phyloP scores from a whole-genome alignment of 2,329 filamentous ascomycete species.

The Fusarium miscanthi region DNA sequence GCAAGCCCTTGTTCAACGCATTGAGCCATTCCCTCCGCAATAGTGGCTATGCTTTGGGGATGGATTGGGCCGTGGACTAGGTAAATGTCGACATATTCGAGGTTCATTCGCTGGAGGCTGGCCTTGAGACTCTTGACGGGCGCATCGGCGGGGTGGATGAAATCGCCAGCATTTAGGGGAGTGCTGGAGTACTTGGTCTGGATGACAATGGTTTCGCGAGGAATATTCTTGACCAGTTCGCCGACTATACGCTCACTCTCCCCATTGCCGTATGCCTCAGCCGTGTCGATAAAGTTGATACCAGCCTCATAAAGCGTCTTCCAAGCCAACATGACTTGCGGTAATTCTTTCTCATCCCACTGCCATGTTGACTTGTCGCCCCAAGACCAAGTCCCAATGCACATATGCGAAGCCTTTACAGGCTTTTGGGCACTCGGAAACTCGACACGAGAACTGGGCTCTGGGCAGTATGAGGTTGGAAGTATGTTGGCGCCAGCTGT shows the following conservation, averaged over 20 bases:
- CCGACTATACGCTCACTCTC: conserved; percentile 16
- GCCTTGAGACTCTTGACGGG: conserved; percentile 13
- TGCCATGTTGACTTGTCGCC: conserved; percentile 18
- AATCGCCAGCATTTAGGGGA: background rate
- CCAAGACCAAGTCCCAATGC: conserved; percentile 3
- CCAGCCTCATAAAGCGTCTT: conserved; percentile 7
- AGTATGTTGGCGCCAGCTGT: background rate
- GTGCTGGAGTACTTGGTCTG: conserved; percentile 24
- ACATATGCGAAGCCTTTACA: background rate
- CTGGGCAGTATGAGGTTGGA: background rate
- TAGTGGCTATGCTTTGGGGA: background rate
- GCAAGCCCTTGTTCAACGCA: conserved; percentile 17
- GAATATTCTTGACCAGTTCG: background rate
- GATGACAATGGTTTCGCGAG: background rate
- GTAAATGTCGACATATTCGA: conserved; percentile 22
- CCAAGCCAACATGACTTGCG: conserved; percentile 3
- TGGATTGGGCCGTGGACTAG: conserved; percentile 17
- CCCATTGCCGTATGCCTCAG: background rate
- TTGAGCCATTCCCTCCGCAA: conserved; percentile 22
- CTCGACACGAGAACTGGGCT: background rate
- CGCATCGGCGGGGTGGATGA: background rate
- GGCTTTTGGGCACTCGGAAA: background rate
- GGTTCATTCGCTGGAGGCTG: conserved; percentile 2
- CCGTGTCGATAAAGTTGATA: conserved; percentile 20
- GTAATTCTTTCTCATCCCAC: background rate